phyloP scores from a whole-genome alignment of 164 flowering plant genomes.

The Santalum album region DNA sequence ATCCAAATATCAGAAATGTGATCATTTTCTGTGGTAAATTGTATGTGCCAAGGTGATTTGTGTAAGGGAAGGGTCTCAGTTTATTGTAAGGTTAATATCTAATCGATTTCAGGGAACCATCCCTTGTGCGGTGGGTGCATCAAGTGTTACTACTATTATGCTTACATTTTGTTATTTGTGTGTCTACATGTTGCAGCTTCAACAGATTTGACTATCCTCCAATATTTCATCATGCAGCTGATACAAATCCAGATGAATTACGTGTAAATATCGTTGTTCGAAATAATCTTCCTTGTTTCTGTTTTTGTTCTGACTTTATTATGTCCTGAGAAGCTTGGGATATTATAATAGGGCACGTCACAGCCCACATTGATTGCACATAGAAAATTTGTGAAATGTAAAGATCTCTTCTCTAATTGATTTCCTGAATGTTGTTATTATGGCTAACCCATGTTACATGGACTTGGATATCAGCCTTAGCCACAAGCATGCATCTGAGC shows the following conservation, averaged over 20 bases:
- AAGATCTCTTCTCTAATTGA: too few relatives aligned
- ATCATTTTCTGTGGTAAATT: background rate
- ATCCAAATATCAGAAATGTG: too few relatives aligned
- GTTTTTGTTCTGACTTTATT: too few relatives aligned
- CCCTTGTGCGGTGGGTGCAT: background rate
- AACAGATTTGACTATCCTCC: constrained; percentile 91
- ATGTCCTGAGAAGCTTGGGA: too few relatives aligned
- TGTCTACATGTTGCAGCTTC: constrained; percentile 55
- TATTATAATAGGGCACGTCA: too few relatives aligned
- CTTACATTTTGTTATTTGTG: constrained; percentile 1
- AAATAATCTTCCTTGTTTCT: too few relatives aligned
- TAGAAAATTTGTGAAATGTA: too few relatives aligned
- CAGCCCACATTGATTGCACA: too few relatives aligned
- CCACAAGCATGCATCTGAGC: too few relatives aligned
- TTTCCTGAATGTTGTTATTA: too few relatives aligned
- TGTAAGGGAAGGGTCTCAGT: background rate
- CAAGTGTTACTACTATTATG: constrained; percentile 5
- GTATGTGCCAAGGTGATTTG: background rate
- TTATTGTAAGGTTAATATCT: background rate
- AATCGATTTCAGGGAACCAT: background rate
- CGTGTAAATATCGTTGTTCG: constrained; percentile 40
- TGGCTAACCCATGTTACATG: too few relatives aligned
- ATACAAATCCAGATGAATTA: constrained; percentile 76
- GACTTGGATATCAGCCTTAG: too few relatives aligned
- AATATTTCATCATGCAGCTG: constrained; percentile 81